Base-by-base conservation (phyloP, 192 early-diverging fungal species). In the Gamsiella multidivaricata region DNA sequence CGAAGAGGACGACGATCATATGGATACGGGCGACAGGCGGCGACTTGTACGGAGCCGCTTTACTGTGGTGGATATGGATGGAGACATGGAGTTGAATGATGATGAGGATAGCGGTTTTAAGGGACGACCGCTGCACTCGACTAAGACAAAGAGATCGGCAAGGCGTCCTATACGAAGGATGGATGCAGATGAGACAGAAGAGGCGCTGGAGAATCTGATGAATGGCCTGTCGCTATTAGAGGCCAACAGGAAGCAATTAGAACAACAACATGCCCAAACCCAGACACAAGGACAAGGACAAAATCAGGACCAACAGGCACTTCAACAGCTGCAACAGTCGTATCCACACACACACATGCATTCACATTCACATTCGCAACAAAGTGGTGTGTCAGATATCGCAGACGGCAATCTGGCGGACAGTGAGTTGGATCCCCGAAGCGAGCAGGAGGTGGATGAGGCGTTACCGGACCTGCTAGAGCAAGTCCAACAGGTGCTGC, bases 321-420 rank as follows among this genome's bases (percentile, higher is more conserved):
- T 25, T n/a, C n/a, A n/a, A n/a, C n/a, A n/a, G n/a, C n/a, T n/a
- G n/a, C n/a, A n/a, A n/a, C n/a, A n/a, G n/a, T n/a, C n/a, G n/a
- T n/a, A n/a, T n/a, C n/a, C n/a, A n/a, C n/a, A n/a, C n/a, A n/a
- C n/a, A n/a, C n/a, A n/a, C n/a, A n/a, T n/a, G n/a, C n/a, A n/a
- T n/a, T n/a, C n/a, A n/a, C n/a, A n/a, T n/a, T n/a, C n/a, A n/a
- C n/a, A n/a, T n/a, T n/a, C n/a, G 42, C n/a, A 12, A 6, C 49
- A 43, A 32, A 50, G 29, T 11, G 56, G 67, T 23, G 34, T 71
- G 2, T 50, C 65, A 22, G 71, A 75, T n/a, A 66, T 57, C 23
- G 45, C 37, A 8, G 71, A 75, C 66, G 71, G 71, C n/a, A 75
- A 75, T 33, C 58, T 75, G 23, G 71, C 71, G 6, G 71, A 75